phyloP scores from a whole-genome alignment of 1,284 basidiomycete species.

The Ustilago hordei region DNA sequence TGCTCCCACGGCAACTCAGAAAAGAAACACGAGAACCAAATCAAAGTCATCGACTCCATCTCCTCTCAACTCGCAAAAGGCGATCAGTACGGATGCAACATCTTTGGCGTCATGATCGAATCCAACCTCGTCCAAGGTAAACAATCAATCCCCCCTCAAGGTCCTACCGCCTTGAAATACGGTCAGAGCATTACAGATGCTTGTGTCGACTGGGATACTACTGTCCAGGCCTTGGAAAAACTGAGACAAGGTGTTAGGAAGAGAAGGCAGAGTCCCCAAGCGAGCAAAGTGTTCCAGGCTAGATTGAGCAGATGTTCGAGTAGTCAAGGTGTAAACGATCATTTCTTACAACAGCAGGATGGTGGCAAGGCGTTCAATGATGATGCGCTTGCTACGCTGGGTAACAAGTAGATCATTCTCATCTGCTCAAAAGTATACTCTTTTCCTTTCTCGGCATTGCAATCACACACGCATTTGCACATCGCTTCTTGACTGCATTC shows the following conservation, averaged over 20 bases:
- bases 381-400: conserved; percentile 50
- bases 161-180: conserved; percentile 57
- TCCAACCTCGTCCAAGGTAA: conserved; percentile 81
- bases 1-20: conserved; percentile 83
- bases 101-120: conserved; percentile 98
- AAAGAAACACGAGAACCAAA: conserved; percentile 75
- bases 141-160: conserved; percentile 60
- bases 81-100: conserved; percentile 71
- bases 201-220: conserved; percentile 66
- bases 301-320: conserved; percentile 24
- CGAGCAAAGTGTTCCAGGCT: conserved; percentile 37
- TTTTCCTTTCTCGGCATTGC: background rate
- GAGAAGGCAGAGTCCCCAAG: conserved; percentile 38
- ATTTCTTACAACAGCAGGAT: conserved; percentile 16
- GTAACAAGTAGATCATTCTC: conserved; percentile 27
- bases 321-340: conserved; percentile 47
- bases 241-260: conserved; percentile 56
- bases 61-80: conserved; percentile 69
- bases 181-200: conserved; percentile 67
- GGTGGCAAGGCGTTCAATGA: conserved; percentile 54
- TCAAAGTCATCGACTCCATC: conserved; percentile 73
- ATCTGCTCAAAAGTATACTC: background rate
- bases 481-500: background rate
- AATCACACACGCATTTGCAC: conserved; percentile 1
- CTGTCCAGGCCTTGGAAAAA: conserved; percentile 58